These are phyloP conservation scores for Fusarium paranaense DNA, from an alignment of 2,329 filamentous ascomycete species.

Conservation along the genomic window DNA sequence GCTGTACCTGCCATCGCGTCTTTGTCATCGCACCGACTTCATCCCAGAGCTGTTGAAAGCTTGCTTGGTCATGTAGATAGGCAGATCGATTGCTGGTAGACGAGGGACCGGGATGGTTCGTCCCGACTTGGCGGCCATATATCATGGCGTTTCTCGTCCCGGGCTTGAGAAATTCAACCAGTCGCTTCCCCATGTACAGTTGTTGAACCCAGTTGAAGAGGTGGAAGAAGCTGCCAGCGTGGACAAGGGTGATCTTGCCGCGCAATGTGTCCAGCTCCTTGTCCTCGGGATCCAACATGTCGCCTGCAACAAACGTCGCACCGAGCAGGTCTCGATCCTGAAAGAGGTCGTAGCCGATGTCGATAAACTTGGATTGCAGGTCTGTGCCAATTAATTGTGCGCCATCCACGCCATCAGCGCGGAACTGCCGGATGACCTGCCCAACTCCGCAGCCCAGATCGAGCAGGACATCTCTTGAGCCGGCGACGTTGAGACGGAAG, in stretches of 20 bases:
- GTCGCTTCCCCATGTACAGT: constrained; percentile 56
- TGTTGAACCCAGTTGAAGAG: constrained; percentile 62
- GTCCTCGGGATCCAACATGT: constrained; percentile 59
- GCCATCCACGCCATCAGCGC: constrained; percentile 61
- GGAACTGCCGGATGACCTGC: constrained; percentile 62
- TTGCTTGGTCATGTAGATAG: constrained; percentile 61
- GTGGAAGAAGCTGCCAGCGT: constrained; percentile 63
- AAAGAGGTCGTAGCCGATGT: constrained; percentile 74
- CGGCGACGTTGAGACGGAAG: constrained; percentile 53
- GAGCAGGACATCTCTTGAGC: constrained; percentile 56
- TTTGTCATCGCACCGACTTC: constrained; percentile 61
- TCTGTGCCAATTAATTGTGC: constrained; percentile 63
- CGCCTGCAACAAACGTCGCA: constrained; percentile 62
- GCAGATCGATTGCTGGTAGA: constrained; percentile 42
- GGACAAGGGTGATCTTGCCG: constrained; percentile 60
- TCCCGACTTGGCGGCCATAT: constrained; percentile 64
- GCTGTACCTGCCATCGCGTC: constrained; percentile 61
- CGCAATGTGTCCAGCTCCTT: constrained; percentile 49
- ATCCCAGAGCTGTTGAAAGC: constrained; percentile 66
- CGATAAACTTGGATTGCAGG: constrained; percentile 61
- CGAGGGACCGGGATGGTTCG: constrained; percentile 40
- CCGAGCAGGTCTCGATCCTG: constrained; percentile 63
- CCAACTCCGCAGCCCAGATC: constrained; percentile 65
- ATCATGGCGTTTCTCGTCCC: constrained; percentile 59
- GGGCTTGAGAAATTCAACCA: constrained; percentile 59